These are phyloP conservation scores for Didymella keratinophila DNA, from an alignment of 2,329 filamentous ascomycete species.

Conservation along the genomic window DNA sequence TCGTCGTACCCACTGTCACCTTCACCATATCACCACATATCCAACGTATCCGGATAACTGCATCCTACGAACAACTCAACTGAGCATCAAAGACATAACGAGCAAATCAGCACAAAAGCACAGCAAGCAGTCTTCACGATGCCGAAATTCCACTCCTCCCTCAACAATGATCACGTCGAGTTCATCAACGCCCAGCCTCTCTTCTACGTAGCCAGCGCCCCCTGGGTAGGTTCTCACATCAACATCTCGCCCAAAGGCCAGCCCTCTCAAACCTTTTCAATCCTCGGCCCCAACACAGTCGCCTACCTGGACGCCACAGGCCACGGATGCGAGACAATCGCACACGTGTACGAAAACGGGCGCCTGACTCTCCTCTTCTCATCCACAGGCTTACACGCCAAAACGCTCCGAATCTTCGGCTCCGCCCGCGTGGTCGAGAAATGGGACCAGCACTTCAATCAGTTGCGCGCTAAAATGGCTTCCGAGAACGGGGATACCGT, in stretches of 20 bases:
- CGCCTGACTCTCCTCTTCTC: constrained; percentile 78
- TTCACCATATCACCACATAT: not conserved
- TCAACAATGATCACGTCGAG: constrained; percentile 63
- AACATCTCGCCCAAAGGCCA: constrained; percentile 81
- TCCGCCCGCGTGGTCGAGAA: constrained; percentile 66
- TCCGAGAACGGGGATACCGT: constrained; percentile 37
- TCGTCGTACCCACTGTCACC: not conserved
- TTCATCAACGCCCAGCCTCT: constrained; percentile 74
- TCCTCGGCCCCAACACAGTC: constrained; percentile 65
- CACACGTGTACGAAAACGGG: constrained; percentile 78
- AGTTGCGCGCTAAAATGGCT: constrained; percentile 54
- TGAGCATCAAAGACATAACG: too few relatives aligned
- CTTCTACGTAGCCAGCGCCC: constrained; percentile 79
- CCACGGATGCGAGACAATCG: constrained; percentile 77
- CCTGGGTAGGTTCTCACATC: constrained; percentile 71
- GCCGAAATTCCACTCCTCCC: constrained; percentile 65
- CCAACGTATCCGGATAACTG: not conserved
- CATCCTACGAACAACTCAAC: not conserved
- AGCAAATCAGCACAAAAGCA: too few relatives aligned
- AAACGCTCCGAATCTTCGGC: constrained; percentile 72
- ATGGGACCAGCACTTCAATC: constrained; percentile 55
- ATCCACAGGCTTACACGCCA: constrained; percentile 63
- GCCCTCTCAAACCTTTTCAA: constrained; percentile 66
- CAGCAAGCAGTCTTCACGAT: constrained; percentile 53
- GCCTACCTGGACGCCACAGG: constrained; percentile 79